Base-by-base conservation (phyloP, 2,329 filamentous ascomycete species). In the Epicoccum sorghinum region DNA sequence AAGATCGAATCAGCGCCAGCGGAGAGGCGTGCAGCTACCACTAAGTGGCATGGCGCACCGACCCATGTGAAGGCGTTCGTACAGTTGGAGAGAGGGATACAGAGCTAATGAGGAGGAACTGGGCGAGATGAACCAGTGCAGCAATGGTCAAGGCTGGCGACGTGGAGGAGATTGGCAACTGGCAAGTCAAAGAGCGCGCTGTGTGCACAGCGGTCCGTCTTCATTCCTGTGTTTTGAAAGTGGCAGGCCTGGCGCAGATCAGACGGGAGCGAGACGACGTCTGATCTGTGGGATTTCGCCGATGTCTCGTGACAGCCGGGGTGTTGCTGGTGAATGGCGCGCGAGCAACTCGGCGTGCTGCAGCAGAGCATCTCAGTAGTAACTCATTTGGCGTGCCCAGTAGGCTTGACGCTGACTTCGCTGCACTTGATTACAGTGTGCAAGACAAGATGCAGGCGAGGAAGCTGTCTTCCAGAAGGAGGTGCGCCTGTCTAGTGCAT, bases 211-310 rank as follows among this genome's bases (percentile, higher is more conserved):
- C 41, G 47, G 43, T 38, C 33, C 32, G 7, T 56, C 14, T 27
- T 10, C 13, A 30, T 44, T 47, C 18, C 37, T 44, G 47, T 45
- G 53, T 52, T 56, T 56, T 52, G 22, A 45, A 52, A 52, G 47
- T 56, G 47, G 53, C 47, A 56, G 53, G 47, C 27, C 44, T 52
- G 48, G 47, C 30, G 48, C 53, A 52, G 53, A 56, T 56, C 53
- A 52, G 53, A 56, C 52, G 47, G 53, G 53, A 56, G 48, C 53
- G 48, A 56, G 53, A 52, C 53, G 44, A 56, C 29, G 53, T 52
- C 33, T 52, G 53, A 47, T 44, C 43, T 35, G 47, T 56, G 48
- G 44, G 39, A 55, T 52, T 56, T 52, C 32, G 53, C 53, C 47
- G 48, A 48, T 52, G 53, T 56, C 53, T 56, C 48, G 53, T 56